phyloP scores from a whole-genome alignment of 1,284 basidiomycete species.

The Gymnopus androsaceus region DNA sequence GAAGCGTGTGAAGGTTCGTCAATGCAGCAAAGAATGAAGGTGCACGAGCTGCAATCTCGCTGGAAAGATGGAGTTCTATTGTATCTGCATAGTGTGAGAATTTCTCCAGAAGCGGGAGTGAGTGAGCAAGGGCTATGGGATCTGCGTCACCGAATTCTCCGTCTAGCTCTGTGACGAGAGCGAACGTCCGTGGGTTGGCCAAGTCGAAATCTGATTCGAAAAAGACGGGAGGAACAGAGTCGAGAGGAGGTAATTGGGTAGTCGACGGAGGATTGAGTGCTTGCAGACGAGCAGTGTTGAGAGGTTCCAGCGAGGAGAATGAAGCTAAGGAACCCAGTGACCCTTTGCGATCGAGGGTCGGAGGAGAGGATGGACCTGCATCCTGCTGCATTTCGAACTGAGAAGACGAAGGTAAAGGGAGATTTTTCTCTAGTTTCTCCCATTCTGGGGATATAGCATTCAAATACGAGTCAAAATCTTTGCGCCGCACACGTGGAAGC shows the following conservation, averaged over 20 bases:
- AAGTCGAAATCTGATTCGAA: conserved; percentile 83
- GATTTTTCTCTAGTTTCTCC: conserved; percentile 58
- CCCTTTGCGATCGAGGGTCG: background rate
- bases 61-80: conserved; percentile 92
- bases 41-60: conserved; percentile 89
- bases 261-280: conserved; percentile 30
- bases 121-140: conserved; percentile 62
- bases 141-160: conserved; percentile 44
- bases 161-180: conserved; percentile 71
- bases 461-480: conserved; percentile 85
- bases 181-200: conserved; percentile 83
- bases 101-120: conserved; percentile 83
- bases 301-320: conserved; percentile 10
- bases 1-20: conserved; percentile 90
- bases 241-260: conserved; percentile 49
- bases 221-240: conserved; percentile 80
- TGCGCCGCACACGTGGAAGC: conserved; percentile 77
- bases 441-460: conserved; percentile 75
- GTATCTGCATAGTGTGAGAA: conserved; percentile 93
- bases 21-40: conserved; percentile 96
- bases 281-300: conserved; percentile 14
- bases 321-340: conserved; percentile 9
- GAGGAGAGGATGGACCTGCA: conserved; percentile 8
- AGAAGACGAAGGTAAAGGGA: conserved; percentile 30
- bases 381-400: conserved; percentile 16